Percentiles rank a stretch among this genome's conserved stretches.
phyloP scores from a whole-genome alignment of 768 basidiomycete genomes.

The Podaxis sp. region DNA sequence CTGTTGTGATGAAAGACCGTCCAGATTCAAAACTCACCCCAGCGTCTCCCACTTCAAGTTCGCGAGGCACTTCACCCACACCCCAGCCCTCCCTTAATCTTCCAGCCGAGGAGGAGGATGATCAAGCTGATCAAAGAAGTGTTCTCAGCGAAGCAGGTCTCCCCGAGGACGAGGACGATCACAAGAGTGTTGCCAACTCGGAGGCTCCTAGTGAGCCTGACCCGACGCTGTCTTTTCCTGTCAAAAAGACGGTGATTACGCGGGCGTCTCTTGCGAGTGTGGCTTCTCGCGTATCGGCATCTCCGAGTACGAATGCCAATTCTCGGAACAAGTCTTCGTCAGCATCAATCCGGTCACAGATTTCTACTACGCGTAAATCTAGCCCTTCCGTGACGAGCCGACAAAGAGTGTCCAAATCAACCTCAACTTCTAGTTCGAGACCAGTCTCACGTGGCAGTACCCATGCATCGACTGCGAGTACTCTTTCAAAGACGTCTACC shows the following conservation, averaged over 20 bases:
- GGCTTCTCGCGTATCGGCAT: slow-evolving; percentile 13
- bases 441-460: slow-evolving; percentile 26
- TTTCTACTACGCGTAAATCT: slow-evolving; percentile 27
- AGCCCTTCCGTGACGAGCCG: slow-evolving; percentile 11
- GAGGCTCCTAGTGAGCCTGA: slow-evolving; percentile 12
- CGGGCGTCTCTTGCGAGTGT: slow-evolving; percentile 23
- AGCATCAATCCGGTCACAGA: slow-evolving; percentile 28
- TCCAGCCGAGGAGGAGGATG: slow-evolving; percentile 14
- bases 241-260: slow-evolving; percentile 27
- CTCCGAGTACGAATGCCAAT: slow-evolving; percentile 7
- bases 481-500: neutral
- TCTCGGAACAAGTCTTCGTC: slow-evolving; percentile 27
- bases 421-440: slow-evolving; percentile 11
- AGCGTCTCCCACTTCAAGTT: slow-evolving; percentile 13
- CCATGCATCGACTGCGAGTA: slow-evolving; percentile 12
- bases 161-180: slow-evolving; percentile 13
- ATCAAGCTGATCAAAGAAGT: slow-evolving; percentile 10
- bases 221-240: slow-evolving; percentile 4
- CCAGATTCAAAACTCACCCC: slow-evolving; percentile 78
- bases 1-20: slow-evolving; percentile 29
- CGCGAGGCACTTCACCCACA: slow-evolving; percentile 13
- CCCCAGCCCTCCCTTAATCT: slow-evolving; percentile 7
- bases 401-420: slow-evolving; percentile 2
- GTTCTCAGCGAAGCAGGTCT: neutral
- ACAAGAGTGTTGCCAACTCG: slow-evolving; percentile 10